These are phyloP conservation scores for Huiozyma sinensis DNA, from an alignment of 805 yeast species.

Conservation along the genomic window DNA sequence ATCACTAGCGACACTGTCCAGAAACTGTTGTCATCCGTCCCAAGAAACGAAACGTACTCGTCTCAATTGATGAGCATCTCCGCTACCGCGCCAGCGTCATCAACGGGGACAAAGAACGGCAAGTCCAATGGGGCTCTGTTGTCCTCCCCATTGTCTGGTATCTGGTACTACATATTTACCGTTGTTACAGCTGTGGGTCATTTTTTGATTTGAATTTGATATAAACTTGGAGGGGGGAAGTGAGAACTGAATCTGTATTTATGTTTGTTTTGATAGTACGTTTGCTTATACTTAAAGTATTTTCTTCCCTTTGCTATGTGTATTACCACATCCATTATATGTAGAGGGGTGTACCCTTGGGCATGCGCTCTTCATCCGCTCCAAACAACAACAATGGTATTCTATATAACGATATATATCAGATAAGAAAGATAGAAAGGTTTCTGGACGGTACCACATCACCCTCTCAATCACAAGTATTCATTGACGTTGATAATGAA, in stretches of 20 bases:
- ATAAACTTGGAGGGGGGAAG: too few species aligned
- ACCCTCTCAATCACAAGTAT: slow-evolving; percentile 4
- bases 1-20: slow-evolving; percentile 36
- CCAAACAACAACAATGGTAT: neutral
- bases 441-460: neutral
- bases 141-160: slow-evolving; percentile 8
- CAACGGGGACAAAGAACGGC: slow-evolving; percentile 11
- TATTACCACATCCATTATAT: too few species aligned
- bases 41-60: slow-evolving; percentile 19
- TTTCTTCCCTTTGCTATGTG: too few species aligned
- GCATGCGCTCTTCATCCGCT: too few species aligned
- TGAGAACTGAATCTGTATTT: too few species aligned
- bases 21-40: slow-evolving; percentile 34
- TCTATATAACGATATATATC: neutral
- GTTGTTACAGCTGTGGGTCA: slow-evolving; percentile 14
- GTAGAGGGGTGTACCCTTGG: too few species aligned
- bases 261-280: too few species aligned
- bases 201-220: neutral
- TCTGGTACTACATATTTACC: slow-evolving; percentile 22
- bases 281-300: too few species aligned
- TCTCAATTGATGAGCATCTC: slow-evolving; percentile 27
- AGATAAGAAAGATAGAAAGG: neutral
- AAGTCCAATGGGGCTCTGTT: slow-evolving; percentile 18
- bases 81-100: slow-evolving; percentile 25
- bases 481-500: slow-evolving; percentile 30